Conservation (phyloP, 2,329 filamentous ascomycete genomes). For the Trichoderma aggressivum region DNA sequence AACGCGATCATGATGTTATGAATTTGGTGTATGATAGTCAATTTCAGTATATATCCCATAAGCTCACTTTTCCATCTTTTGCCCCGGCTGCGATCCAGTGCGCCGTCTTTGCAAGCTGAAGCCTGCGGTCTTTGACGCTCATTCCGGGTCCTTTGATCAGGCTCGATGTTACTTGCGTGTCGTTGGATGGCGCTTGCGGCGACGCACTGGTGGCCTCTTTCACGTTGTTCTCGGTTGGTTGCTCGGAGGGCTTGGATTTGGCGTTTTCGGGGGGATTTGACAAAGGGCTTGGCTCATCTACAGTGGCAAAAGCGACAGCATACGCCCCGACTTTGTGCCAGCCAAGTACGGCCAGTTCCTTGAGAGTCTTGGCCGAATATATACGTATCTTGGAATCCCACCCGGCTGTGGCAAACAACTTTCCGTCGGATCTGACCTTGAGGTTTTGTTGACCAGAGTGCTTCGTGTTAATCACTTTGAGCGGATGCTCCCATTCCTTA, state of each 20-base stretch:
- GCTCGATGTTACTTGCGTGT: not conserved
- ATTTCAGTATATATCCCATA: slow-evolving; percentile 86
- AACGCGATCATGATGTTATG: not conserved
- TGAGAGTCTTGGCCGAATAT: slow-evolving; percentile 76
- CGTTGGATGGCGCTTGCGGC: no score
- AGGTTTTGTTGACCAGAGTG: slow-evolving; percentile 89
- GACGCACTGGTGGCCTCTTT: not conserved
- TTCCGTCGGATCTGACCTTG: slow-evolving; percentile 71
- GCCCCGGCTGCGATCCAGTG: slow-evolving; percentile 90
- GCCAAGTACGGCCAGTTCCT: slow-evolving; percentile 85
- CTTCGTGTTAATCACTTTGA: slow-evolving; percentile 69
- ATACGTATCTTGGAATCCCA: slow-evolving; percentile 84
- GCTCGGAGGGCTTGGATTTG: not conserved
- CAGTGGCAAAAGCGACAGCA: slow-evolving; percentile 66
- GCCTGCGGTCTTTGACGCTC: slow-evolving; percentile 60
- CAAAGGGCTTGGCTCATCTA: slow-evolving; percentile 26
- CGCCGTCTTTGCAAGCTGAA: slow-evolving; percentile 61
- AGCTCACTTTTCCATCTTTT: slow-evolving; percentile 91
- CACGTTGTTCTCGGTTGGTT: not conserved
- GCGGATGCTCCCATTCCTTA: slow-evolving; percentile 43
- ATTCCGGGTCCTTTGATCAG: not conserved
- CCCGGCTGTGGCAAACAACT: slow-evolving; percentile 82
- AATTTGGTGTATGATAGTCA: not conserved
- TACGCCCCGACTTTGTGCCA: slow-evolving; percentile 93
- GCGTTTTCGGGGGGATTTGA: not conserved